Evolutionary conservation across 345 rosid genomes (phyloP).

Genomic region (Xanthoceras sorbifolium): DNA sequence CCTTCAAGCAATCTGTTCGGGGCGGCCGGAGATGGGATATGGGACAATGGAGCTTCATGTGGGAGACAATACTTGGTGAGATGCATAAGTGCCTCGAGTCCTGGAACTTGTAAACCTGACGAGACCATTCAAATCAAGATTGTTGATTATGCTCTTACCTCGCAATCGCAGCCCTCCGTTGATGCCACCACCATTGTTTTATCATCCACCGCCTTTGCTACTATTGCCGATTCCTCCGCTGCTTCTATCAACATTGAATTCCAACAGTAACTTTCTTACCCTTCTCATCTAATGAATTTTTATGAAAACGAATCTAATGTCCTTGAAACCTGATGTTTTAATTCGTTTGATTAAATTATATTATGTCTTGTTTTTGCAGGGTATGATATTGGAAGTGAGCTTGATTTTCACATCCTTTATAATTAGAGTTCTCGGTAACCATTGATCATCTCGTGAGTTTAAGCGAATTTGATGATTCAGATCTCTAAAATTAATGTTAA

Average conservation of each 20-base stretch:
- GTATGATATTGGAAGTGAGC: neutral
- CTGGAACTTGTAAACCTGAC: slow-evolving; percentile 36
- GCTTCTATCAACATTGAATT: slow-evolving; percentile 48
- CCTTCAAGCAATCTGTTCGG: slow-evolving; percentile 61
- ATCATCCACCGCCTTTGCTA: slow-evolving; percentile 48
- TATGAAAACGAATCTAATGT: too few species aligned
- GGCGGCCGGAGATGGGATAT: slow-evolving; percentile 68
- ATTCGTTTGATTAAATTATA: neutral
- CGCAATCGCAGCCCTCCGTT: slow-evolving; percentile 22
- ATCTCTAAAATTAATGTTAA: too few species aligned
- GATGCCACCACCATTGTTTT: slow-evolving; percentile 47
- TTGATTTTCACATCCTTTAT: neutral
- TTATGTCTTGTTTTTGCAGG: neutral
- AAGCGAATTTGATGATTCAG: too few species aligned
- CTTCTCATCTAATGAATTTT: too few species aligned
- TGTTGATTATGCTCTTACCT: slow-evolving; percentile 40
- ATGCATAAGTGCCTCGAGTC: slow-evolving; percentile 52
- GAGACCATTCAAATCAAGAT: slow-evolving; percentile 51
- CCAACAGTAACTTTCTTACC: slow-evolving; percentile 41
- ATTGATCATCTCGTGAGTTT: neutral
- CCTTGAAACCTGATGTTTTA: too few species aligned
- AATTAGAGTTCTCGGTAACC: neutral
- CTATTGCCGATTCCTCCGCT: slow-evolving; percentile 39
- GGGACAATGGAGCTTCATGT: slow-evolving; percentile 73
- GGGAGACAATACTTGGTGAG: slow-evolving; percentile 62